Evolutionary conservation across 176 grass and related monocot species (phyloP), one percentile per base, ranked within the genome.

Genomic region (Aegilops longissima): DNA sequence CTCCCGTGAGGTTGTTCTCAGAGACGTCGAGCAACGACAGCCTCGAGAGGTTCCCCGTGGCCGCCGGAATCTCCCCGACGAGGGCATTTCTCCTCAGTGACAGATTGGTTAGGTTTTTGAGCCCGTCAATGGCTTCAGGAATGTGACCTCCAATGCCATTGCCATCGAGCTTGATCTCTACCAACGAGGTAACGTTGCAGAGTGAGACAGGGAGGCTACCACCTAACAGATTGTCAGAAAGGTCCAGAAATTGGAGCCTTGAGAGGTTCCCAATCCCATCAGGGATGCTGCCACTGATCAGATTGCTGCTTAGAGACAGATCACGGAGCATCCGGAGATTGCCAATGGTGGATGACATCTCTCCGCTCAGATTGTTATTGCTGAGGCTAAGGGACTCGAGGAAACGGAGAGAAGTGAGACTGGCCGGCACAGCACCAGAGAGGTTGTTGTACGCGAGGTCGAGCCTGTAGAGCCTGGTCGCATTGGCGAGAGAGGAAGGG

Each of bases 391-490:
- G 76, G 51, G 87, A 94, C 8, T 82, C 49, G 9, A 98, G 92
- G 67, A 82, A 87, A 20, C 66, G 89, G 86, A 92, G 85, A 6
- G 61, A 80, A 1, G 94, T 56, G 75, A 96, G 68, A 23, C 39
- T 76, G 73, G 17, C 51, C 1, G 94, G 94, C 81, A 98, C 66
- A 51, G 70, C 77, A 3, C 97, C 97, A 2, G 94, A 92, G 51
- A 98, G 87, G 86, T 94, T 93, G 86, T 98, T 98, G 84, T 94
- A 77, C 30, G 90, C 91, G 90, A 98, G 90, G 76, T 90, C 93
- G 69, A 98, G 66, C 84, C 94, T 82, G 27, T 83, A 88, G 63
- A 98, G 88, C 52, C 82, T 85, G 0, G 92, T 91, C 63, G 89
- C 88, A 49, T 93, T 94, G 6, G 70, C 87, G 13, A 98, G 84